phyloP scores from a whole-genome alignment of 352 stramenopile genomes.

The Bremia lactucae region DNA sequence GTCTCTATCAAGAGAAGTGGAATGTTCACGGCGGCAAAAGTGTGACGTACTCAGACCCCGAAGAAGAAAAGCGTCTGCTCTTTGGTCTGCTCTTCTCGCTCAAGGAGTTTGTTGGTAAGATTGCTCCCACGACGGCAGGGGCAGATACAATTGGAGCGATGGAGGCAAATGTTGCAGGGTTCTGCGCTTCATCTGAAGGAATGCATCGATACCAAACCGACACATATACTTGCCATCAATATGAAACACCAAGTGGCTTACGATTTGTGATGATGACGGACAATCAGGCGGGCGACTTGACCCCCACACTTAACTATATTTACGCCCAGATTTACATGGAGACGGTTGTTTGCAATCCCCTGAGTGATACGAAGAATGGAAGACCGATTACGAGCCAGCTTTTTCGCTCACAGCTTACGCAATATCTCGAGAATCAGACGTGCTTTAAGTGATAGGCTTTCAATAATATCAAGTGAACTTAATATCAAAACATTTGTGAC shows the following conservation, averaged over 20 bases:
- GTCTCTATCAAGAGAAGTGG: conserved; percentile 89
- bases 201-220: conserved; percentile 83
- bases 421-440: conserved; percentile 65
- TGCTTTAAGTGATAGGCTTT: conserved; percentile 37
- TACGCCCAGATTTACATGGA: conserved; percentile 87
- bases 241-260: conserved; percentile 82
- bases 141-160: conserved; percentile 8
- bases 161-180: conserved; percentile 9
- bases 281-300: conserved; percentile 77
- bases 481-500: no score
- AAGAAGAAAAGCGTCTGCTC: conserved; percentile 86
- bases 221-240: conserved; percentile 86
- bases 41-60: conserved; percentile 68
- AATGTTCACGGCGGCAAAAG: conserved; percentile 44
- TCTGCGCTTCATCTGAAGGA: conserved; percentile 21
- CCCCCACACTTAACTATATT: conserved; percentile 71
- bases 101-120: conserved; percentile 83
- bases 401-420: conserved; percentile 56
- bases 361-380: conserved; percentile 61
- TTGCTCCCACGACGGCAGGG: conserved; percentile 31
- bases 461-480: no score
- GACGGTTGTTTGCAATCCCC: conserved; percentile 84
- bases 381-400: conserved; percentile 74
- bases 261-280: conserved; percentile 89
- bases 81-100: conserved; percentile 89